These are phyloP conservation scores for Colletotrichum theobromicola DNA, from an alignment of 2,329 filamentous ascomycete genomes.

Conservation along the genomic window DNA sequence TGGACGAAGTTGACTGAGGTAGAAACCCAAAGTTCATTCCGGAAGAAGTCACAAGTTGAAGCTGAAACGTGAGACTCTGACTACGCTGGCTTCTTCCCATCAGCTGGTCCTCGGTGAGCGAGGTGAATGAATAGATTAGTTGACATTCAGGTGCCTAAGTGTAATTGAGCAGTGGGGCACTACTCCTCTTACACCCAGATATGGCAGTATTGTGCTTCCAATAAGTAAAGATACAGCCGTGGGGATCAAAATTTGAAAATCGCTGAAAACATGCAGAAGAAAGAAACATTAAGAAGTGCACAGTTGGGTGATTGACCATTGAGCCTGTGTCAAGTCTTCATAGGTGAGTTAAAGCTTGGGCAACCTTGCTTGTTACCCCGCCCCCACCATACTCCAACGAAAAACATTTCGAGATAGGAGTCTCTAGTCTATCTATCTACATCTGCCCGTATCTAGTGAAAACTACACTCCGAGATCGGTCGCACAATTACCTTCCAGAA, in stretches of 20 bases:
- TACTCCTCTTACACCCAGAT: background rate
- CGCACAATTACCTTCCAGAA: background rate
- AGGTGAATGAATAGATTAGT: background rate
- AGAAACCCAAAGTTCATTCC: background rate
- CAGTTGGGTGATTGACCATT: background rate
- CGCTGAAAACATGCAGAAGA: background rate
- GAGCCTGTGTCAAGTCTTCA: background rate
- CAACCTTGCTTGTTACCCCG: conserved; percentile 17
- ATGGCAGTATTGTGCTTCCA: background rate
- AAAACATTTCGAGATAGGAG: conserved; percentile 17
- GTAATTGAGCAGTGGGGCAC: background rate
- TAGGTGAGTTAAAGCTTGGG: background rate
- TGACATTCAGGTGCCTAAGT: background rate
- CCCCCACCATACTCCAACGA: conserved; percentile 20
- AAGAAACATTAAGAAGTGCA: background rate
- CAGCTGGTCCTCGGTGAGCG: background rate
- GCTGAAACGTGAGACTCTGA: background rate
- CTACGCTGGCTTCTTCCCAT: background rate
- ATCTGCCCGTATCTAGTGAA: background rate
- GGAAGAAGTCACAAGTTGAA: background rate
- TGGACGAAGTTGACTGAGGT: background rate
- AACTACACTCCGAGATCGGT: background rate
- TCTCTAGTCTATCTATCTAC: background rate
- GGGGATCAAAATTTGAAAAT: background rate
- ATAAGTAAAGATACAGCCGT: background rate